A percentile compares a stretch with the other conserved stretches of the same genome.
These are phyloP conservation scores for Trichoderma koningiopsis DNA, from an alignment of 2,329 filamentous ascomycete genomes.

Conservation along the genomic window DNA sequence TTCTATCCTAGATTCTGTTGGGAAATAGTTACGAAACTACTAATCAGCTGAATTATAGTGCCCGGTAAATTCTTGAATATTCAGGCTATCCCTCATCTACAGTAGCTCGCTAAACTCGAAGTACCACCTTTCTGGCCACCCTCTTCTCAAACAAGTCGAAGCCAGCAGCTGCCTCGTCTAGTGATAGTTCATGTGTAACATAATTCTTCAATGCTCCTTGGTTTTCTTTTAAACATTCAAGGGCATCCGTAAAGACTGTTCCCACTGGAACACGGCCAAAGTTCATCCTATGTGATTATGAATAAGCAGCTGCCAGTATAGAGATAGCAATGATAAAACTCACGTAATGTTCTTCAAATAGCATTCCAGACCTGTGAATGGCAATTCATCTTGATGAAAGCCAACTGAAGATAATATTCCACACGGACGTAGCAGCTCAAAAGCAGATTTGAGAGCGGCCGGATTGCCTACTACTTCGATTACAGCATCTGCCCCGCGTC, in stretches of 20 bases:
- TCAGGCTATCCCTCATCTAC: neutral
- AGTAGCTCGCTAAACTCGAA: neutral
- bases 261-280: constrained; percentile 10
- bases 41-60: too few relatives aligned
- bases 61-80: too few relatives aligned
- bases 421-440: constrained; percentile 9
- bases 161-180: neutral
- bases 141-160: constrained; percentile 8
- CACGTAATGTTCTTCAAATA: constrained; percentile 14
- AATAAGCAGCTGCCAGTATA: neutral
- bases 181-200: constrained; percentile 6
- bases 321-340: neutral
- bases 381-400: neutral
- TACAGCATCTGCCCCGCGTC: neutral
- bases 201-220: neutral
- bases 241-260: constrained; percentile 2
- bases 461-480: constrained; percentile 13
- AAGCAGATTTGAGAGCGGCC: constrained; percentile 1
- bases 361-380: neutral
- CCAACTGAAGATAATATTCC: constrained; percentile 6
- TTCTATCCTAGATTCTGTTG: neutral
- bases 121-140: constrained; percentile 12
- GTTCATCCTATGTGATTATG: constrained; percentile 2
- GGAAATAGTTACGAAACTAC: neutral
- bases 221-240: neutral